Evolutionary conservation across 2,329 filamentous ascomycete genomes (phyloP).

Genomic region (Fusarium sp.): DNA sequence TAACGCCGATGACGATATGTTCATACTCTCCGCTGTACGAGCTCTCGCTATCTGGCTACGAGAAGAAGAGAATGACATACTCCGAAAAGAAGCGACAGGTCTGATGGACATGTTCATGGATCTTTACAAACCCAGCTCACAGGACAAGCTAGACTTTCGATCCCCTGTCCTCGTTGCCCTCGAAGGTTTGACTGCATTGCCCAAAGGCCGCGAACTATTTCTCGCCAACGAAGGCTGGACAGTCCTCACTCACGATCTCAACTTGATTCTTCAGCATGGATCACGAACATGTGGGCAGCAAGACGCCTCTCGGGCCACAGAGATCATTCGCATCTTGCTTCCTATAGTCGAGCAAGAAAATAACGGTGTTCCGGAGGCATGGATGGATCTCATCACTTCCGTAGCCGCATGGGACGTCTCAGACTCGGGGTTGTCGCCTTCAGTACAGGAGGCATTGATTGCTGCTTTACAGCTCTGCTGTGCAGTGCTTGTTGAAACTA

Average conservation of each 20-base stretch:
- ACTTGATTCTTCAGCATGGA: conserved; percentile 56
- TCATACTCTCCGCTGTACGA: conserved; percentile 70
- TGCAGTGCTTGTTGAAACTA: conserved; percentile 62
- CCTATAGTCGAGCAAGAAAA: conserved; percentile 63
- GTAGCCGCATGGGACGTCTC: conserved; percentile 63
- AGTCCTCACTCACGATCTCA: conserved; percentile 64
- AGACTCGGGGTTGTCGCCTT: conserved; percentile 40
- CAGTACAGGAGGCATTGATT: conserved; percentile 63
- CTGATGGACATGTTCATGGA: conserved; percentile 74
- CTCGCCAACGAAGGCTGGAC: conserved; percentile 67
- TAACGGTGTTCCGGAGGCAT: conserved; percentile 62
- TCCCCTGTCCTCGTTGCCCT: conserved; percentile 69
- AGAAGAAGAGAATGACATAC: conserved; percentile 72
- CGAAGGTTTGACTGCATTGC: conserved; percentile 66
- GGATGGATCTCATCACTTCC: conserved; percentile 67
- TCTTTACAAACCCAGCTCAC: conserved; percentile 62
- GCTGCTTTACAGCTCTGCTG: conserved; percentile 68
- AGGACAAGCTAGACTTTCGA: conserved; percentile 64
- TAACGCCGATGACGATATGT: conserved; percentile 64
- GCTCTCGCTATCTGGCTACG: conserved; percentile 74
- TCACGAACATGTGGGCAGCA: conserved; percentile 44
- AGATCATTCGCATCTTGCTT: conserved; percentile 68
- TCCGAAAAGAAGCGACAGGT: conserved; percentile 69
- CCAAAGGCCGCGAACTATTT: conserved; percentile 62
- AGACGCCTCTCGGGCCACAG: conserved; percentile 61